A percentile compares a stretch with the other conserved stretches of the same genome.
Conservation (phyloP, 2,329 filamentous ascomycete species). For the Basipetospora sp. region DNA sequence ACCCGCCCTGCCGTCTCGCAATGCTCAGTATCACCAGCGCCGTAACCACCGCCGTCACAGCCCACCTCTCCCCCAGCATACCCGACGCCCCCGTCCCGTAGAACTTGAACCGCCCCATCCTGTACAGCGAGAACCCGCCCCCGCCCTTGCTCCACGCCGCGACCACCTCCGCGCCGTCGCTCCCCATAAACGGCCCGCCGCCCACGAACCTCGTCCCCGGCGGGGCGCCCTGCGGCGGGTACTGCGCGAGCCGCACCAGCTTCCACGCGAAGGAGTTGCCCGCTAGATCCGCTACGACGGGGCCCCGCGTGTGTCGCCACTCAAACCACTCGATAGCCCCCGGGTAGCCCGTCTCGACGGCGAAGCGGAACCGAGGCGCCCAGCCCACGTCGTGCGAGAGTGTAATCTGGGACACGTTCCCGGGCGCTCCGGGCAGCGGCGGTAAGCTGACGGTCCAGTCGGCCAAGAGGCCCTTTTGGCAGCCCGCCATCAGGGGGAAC, state of each 20-base stretch:
- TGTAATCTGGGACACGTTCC: constrained; percentile 7
- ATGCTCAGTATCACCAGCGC: neutral
- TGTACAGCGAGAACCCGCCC: constrained; percentile 10
- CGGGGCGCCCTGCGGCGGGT: constrained; percentile 5
- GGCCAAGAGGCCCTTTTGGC: neutral
- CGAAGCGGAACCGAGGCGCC: constrained; percentile 15
- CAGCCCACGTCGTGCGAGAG: constrained; percentile 2
- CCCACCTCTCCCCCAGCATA: constrained; percentile 26
- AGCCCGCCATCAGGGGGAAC: constrained; percentile 5
- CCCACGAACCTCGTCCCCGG: constrained; percentile 8
- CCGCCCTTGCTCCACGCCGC: constrained; percentile 19
- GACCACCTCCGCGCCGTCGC: constrained; percentile 27
- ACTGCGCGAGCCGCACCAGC: constrained; percentile 21
- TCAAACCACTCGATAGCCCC: constrained; percentile 23
- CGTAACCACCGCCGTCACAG: constrained; percentile 24
- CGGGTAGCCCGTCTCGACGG: constrained; percentile 17
- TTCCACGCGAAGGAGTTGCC: constrained; percentile 24
- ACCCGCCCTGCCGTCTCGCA: neutral
- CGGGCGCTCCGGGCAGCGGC: constrained; percentile 5
- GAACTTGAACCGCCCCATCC: constrained; percentile 24
- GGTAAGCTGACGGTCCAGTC: constrained; percentile 9
- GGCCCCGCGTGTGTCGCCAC: constrained; percentile 26
- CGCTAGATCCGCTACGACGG: constrained; percentile 19
- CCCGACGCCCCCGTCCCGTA: constrained; percentile 24
- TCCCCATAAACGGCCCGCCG: constrained; percentile 12